phyloP scores from a whole-genome alignment of 2,329 filamentous ascomycete genomes.

The Fusarium cicatricum region DNA sequence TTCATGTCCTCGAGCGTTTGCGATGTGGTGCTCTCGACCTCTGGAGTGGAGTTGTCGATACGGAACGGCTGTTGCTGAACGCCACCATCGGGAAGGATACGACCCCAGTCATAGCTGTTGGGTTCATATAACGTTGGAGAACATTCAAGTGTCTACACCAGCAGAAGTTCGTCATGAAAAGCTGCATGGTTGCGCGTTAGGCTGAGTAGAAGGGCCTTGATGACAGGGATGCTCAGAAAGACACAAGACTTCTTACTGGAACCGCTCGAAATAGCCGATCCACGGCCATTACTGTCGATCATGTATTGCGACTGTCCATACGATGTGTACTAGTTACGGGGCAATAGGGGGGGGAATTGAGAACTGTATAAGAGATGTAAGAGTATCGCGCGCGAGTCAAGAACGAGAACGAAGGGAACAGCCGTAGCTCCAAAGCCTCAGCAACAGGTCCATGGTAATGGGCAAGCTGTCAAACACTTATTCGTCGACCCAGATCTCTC shows the following conservation, averaged over 20 bases:
- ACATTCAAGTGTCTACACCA: conserved; percentile 23
- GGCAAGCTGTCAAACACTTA: conserved; percentile 7
- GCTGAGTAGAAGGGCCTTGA: conserved; percentile 20
- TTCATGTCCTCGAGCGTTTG: conserved; percentile 20
- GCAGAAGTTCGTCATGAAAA: conserved; percentile 19
- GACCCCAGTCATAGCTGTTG: conserved; percentile 17
- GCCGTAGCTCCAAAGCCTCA: background rate
- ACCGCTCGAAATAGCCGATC: conserved; percentile 18
- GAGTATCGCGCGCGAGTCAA: background rate
- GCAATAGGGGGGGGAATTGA: background rate
- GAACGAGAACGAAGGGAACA: background rate
- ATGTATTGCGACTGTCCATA: conserved; percentile 25
- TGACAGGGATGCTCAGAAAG: conserved; percentile 2
- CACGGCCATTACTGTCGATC: conserved; percentile 35
- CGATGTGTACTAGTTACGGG: background rate
- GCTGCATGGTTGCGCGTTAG: conserved; percentile 10
- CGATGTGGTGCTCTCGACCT: conserved; percentile 21
- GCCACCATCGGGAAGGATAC: conserved; percentile 23
- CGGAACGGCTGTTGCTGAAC: conserved; percentile 21
- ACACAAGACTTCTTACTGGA: conserved; percentile 6
- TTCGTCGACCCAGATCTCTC: background rate
- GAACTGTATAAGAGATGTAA: background rate
- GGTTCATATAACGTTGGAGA: conserved; percentile 10
- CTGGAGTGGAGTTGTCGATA: conserved; percentile 12
- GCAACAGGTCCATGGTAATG: conserved; percentile 11